Evolutionary conservation across 768 basidiomycete species (phyloP).

Genomic region (Multifurca ochricompacta): DNA sequence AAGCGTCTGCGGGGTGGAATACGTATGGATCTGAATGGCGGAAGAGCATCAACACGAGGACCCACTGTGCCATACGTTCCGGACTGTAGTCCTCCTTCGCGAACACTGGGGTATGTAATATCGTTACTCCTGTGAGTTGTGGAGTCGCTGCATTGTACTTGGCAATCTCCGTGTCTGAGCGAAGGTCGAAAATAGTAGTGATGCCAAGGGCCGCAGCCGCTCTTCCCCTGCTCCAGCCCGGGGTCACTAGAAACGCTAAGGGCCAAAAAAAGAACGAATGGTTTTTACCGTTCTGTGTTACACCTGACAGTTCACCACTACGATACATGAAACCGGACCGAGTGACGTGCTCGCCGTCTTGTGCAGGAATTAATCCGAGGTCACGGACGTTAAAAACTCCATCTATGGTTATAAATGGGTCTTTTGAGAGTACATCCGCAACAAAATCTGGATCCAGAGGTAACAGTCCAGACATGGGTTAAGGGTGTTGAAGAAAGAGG

Average conservation of each 20-base stretch:
- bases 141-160: slow-evolving; percentile 66
- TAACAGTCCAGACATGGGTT: slow-evolving; percentile 35
- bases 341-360: slow-evolving; percentile 39
- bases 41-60: slow-evolving; percentile 31
- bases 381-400: slow-evolving; percentile 74
- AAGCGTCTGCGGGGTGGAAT: slow-evolving; percentile 41
- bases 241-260: not conserved
- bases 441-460: slow-evolving; percentile 64
- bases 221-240: slow-evolving; percentile 44
- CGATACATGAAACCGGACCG: slow-evolving; percentile 54
- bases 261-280: slow-evolving; percentile 1
- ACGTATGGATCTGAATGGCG: not conserved
- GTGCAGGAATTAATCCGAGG: slow-evolving; percentile 54
- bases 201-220: slow-evolving; percentile 56
- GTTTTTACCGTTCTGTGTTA: slow-evolving; percentile 55
- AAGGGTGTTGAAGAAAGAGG: not conserved
- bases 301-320: slow-evolving; percentile 63
- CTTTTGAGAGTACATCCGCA: slow-evolving; percentile 51
- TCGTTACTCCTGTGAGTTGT: slow-evolving; percentile 51
- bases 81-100: slow-evolving; percentile 76
- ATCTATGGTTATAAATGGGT: slow-evolving; percentile 62
- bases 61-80: slow-evolving; percentile 77
- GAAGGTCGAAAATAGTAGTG: slow-evolving; percentile 63
- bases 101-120: slow-evolving; percentile 57
- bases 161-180: slow-evolving; percentile 71